Evolutionary conservation across 2,329 filamentous ascomycete genomes (phyloP), one percentile per base, ranked within the genome.

Genomic region (Didymellaceae sp.): DNA sequence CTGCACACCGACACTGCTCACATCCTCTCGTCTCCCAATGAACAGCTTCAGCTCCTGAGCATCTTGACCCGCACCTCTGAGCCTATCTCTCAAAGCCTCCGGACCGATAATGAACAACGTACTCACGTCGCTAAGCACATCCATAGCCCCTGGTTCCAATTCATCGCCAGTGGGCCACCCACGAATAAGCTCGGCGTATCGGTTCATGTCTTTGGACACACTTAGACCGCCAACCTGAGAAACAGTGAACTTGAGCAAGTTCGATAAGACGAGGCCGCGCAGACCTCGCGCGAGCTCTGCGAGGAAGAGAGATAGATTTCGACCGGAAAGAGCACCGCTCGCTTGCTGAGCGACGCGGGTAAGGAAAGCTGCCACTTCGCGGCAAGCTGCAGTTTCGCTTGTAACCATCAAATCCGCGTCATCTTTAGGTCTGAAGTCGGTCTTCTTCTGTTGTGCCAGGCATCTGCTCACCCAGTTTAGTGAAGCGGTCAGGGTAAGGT

Each of bases 161-260:
- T 81, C 81, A 61, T 84, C 82, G 39, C 86, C 84, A 31, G 79
- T 65, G 1, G 88, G 84, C 91, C 91, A 97, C 25, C 86, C 86
- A 55, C 90, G 86, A 58, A 99, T 81, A 9, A 96, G 85, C 54
- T 92, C 88, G 7, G 90, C 89, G 73, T 99, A 99, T 69, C 91
- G 91, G 26, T 91, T 90, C 72, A 97, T 92, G 70, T 99, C 94
- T 76, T 97, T 96, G 26, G 89, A 93, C 20, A 97, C 90, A 84
- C 97, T 94, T 37, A 99, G 83, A 2, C 91, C 94, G 54, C 94
- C 94, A 0, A 93, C 92, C 31, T 92, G 90, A 62, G 91, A 96
- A 59, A 99, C 91, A 54, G 88, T 86, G 77, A 96, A 99, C 66
- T 90, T 91, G 67, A 96, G 94, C 76, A 97, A 90, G 75, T 99